These are phyloP conservation scores for Phytopythium ostracodes DNA, from an alignment of 352 stramenopile species.

Conservation along the genomic window DNA sequence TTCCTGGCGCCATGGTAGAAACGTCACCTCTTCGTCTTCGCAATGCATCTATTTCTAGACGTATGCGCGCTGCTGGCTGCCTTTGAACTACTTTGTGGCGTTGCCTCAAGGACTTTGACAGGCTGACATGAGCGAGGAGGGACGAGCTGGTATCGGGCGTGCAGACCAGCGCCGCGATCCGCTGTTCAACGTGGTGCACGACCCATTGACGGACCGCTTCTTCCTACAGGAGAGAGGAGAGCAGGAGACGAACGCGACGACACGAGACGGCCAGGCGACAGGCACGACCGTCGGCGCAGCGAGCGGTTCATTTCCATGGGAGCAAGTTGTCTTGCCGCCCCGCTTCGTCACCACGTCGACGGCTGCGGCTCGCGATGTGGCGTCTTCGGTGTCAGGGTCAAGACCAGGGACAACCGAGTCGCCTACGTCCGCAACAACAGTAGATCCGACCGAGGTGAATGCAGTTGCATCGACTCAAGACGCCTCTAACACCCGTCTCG, in stretches of 20 bases:
- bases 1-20: background rate
- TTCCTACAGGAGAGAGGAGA: slow-evolving; percentile 30
- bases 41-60: slow-evolving; percentile 7
- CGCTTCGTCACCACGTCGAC: background rate
- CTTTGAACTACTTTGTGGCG: too few relatives aligned
- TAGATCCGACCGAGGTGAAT: background rate
- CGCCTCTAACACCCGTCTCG: background rate
- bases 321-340: slow-evolving; percentile 31
- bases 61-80: background rate
- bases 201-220: slow-evolving; percentile 40
- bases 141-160: too few relatives aligned
- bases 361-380: background rate
- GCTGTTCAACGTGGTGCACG: slow-evolving; percentile 39
- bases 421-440: too few relatives aligned
- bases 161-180: slow-evolving; percentile 5
- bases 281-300: background rate
- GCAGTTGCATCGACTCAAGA: background rate
- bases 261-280: background rate
- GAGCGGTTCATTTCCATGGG: slow-evolving; percentile 25
- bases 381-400: background rate
- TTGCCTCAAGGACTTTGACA: too few relatives aligned
- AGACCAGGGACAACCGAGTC: background rate
- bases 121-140: background rate
- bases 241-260: background rate
- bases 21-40: background rate